Percentiles rank a stretch among this genome's conserved stretches.
Conservation (phyloP, 257 asterid species). For the Schizonepeta tenuifolia region DNA sequence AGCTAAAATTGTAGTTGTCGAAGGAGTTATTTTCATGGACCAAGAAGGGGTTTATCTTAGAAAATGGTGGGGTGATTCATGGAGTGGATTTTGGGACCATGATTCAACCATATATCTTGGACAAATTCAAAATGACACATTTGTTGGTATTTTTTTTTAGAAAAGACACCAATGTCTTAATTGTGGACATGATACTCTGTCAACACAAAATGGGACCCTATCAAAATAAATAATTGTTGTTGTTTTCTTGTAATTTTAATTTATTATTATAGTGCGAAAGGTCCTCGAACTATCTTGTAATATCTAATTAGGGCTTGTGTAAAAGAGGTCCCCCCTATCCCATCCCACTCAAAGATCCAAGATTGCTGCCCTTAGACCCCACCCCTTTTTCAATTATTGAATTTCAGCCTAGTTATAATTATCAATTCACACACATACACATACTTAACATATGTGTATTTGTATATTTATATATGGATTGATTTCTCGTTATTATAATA, state of each 20-base stretch:
- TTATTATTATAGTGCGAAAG: not conserved
- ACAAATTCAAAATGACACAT: constrained; percentile 43
- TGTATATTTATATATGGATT: too few relatives aligned
- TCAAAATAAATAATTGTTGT: constrained; percentile 41
- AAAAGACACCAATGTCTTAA: constrained; percentile 50
- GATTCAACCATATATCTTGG: constrained; percentile 33
- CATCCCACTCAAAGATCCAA: constrained; percentile 31
- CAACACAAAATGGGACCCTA: constrained; percentile 54
- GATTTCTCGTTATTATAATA: too few relatives aligned
- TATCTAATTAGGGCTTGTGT: constrained; percentile 28
- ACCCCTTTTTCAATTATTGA: constrained; percentile 47
- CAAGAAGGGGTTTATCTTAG: constrained; percentile 40
- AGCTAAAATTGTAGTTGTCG: not conserved
- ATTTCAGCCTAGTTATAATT: constrained; percentile 12
- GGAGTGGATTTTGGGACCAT: constrained; percentile 54
- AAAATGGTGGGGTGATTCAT: constrained; percentile 46
- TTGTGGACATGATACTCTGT: constrained; percentile 42
- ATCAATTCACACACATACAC: not conserved
- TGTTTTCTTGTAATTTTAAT: constrained; percentile 16
- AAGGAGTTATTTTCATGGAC: constrained; percentile 35
- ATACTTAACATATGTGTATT: too few relatives aligned
- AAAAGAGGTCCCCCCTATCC: constrained; percentile 36
- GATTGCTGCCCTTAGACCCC: constrained; percentile 43
- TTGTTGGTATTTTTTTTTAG: constrained; percentile 45
- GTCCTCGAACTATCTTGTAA: constrained; percentile 9